These are phyloP conservation scores for Kernera saxatilis DNA, from an alignment of 345 rosid species.

Conservation along the genomic window DNA sequence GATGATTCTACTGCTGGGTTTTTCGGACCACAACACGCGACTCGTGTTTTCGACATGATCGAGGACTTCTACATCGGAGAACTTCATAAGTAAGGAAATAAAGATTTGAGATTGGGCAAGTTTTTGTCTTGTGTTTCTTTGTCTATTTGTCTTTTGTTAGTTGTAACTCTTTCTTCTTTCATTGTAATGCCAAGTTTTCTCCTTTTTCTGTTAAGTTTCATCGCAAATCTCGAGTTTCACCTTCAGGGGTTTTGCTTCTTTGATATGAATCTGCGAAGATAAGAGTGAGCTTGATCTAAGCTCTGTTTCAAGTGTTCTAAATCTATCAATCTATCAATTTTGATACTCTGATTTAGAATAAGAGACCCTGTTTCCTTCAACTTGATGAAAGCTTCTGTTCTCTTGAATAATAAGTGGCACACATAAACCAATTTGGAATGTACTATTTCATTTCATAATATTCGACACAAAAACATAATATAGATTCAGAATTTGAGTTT, in stretches of 20 bases:
- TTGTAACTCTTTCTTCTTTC: neutral
- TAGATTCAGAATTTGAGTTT: neutral
- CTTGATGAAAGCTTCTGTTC: neutral
- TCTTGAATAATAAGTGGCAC: neutral
- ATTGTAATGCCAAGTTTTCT: constrained; percentile 2
- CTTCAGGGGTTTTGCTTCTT: neutral
- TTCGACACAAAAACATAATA: neutral
- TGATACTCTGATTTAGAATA: neutral
- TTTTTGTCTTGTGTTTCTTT: neutral
- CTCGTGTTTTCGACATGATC: constrained; percentile 74
- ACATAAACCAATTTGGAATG: neutral
- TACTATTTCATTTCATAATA: no score
- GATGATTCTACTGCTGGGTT: constrained; percentile 92
- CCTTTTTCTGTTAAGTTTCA: neutral
- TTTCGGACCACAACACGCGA: constrained; percentile 86
- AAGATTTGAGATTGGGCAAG: neutral
- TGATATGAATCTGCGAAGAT: neutral
- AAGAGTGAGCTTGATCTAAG: neutral
- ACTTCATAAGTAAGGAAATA: constrained; percentile 27
- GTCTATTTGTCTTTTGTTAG: neutral
- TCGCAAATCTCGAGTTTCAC: neutral
- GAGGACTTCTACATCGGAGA: constrained; percentile 77
- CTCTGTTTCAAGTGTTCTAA: neutral
- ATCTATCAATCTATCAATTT: neutral
- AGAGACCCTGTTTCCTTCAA: neutral